These are phyloP conservation scores for Blastobotrys apis DNA, from an alignment of 1,139 yeast genomes.

Conservation along the genomic window DNA sequence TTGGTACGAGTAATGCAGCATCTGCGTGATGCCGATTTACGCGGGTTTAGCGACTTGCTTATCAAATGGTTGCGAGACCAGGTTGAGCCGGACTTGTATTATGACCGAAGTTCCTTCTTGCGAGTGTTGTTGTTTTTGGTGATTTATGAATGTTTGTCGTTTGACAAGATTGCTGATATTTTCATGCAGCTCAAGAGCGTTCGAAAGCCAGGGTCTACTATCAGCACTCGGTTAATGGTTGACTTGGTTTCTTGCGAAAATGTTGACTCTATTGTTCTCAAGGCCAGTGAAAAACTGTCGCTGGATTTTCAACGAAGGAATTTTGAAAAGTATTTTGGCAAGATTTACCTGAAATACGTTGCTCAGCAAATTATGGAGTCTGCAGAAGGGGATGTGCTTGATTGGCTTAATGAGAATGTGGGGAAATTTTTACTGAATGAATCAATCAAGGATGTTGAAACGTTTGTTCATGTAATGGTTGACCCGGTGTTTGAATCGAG, in stretches of 20 bases:
- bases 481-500: constrained; percentile 23
- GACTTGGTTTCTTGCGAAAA: constrained; percentile 19
- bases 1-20: constrained; percentile 23
- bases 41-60: constrained; percentile 23
- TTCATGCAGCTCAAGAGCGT: constrained; percentile 28
- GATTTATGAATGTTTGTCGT: constrained; percentile 36
- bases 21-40: constrained; percentile 24
- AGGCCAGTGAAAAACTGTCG: constrained; percentile 25
- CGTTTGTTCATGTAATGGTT: constrained; percentile 20
- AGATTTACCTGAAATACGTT: constrained; percentile 24
- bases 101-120: constrained; percentile 27
- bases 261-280: constrained; percentile 15
- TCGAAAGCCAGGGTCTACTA: constrained; percentile 18
- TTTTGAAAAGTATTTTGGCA: constrained; percentile 24
- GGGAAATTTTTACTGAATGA: constrained; percentile 20
- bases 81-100: constrained; percentile 24
- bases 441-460: constrained; percentile 17
- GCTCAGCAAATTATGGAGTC: constrained; percentile 23
- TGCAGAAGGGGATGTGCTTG: constrained; percentile 8
- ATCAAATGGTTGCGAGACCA: constrained; percentile 28
- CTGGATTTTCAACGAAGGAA: constrained; percentile 25
- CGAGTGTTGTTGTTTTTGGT: constrained; percentile 34
- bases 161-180: constrained; percentile 36
- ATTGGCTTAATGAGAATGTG: constrained; percentile 12
- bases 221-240: constrained; percentile 19